Evolutionary conservation across 805 yeast genomes (phyloP), one percentile per base, ranked within the genome.

Genomic region (Zygosaccharomyces kombuchaensis): DNA sequence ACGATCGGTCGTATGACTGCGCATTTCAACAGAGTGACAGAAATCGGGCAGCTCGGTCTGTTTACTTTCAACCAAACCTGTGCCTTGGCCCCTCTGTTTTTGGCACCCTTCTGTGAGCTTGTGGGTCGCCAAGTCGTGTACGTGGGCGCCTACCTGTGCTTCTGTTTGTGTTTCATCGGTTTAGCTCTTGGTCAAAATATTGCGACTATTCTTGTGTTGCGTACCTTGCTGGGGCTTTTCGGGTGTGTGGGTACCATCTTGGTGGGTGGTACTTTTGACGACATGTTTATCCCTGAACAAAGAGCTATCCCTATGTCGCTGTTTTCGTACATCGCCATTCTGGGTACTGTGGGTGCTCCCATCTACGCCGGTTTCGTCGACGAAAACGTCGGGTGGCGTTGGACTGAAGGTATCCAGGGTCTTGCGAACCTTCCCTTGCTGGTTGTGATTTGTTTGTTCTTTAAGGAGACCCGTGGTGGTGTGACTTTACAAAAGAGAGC

Each of bases 71-170:
- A 36, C 23, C 30, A 36, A 25, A 36, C 40, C 6, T 36, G 31
- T 23, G 27, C 31, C 21, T 12, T 36, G 3, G 31, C 31, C 14
- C 40, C 40, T 9, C 29, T 36, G 8, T 36, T 36, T 25, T 25
- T 36, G n/a, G 40, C 40, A 4, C 40, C 40, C n/a, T 36, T 36
- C 29, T 36, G 40, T 36, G 40, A 36, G 23, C 17, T 36, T n/a
- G 40, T 36, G n/a, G 40, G 40, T 14, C 21, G 40, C 6, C 21
- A 26, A 16, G 22, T 36, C 6, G 21, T 36, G 13, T 36, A 36
- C 17, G 23, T 29, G 8, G 40, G 31, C 23, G 31, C 17, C n/a
- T 36, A 23, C n/a, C 6, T 36, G 21, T 7, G 40, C 6, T 36
- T 36, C n/a, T 36, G 40, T 36, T 16, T 36, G 7, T 36, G 40